A percentile compares a stretch with the other conserved stretches of the same genome.
Conservation (phyloP, 176 grass and related monocot genomes). For the Ampelocalamus luodianensis region DNA sequence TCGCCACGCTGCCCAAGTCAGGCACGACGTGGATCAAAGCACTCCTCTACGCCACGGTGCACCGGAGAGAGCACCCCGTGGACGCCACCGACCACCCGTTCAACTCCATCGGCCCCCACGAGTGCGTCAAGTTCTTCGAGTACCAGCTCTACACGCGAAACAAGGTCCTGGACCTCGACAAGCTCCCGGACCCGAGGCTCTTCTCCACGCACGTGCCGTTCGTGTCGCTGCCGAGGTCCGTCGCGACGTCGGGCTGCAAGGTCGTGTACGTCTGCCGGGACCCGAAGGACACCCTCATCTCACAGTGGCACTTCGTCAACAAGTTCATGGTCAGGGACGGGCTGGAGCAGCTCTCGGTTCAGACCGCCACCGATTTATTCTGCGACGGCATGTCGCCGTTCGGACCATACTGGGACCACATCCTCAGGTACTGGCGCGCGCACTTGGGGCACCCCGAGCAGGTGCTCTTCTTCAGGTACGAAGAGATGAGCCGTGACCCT, state of each 20-base stretch:
- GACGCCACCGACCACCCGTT: conserved; percentile 29
- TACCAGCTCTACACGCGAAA: not conserved
- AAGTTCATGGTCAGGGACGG: not conserved
- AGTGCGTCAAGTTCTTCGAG: conserved; percentile 38
- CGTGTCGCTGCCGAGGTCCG: conserved; percentile 14
- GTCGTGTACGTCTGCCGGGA: conserved; percentile 39
- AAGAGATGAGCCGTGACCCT: not conserved
- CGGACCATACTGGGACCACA: conserved; percentile 39
- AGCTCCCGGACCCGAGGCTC: conserved; percentile 39
- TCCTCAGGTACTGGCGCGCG: conserved; percentile 38
- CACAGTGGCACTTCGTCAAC: not conserved
- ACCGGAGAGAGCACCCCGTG: conserved; percentile 20
- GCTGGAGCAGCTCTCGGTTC: not conserved
- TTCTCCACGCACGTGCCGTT: conserved; percentile 43
- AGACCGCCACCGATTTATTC: not conserved
- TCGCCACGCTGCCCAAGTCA: conserved; percentile 42
- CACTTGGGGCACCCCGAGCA: not conserved
- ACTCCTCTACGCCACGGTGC: conserved; percentile 33
- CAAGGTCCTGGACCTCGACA: not conserved
- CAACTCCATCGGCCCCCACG: conserved; percentile 7
- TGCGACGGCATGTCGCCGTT: conserved; percentile 5
- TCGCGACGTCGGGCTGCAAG: not conserved
- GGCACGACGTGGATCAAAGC: conserved; percentile 45
- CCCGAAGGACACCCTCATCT: conserved; percentile 40
- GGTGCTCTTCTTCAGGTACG: conserved; percentile 50